Percentiles rank a stretch among this genome's conserved stretches.
Evolutionary conservation across 2,329 filamentous ascomycete species (phyloP).

Genomic region (Cylindrodendrum hubeiense): DNA sequence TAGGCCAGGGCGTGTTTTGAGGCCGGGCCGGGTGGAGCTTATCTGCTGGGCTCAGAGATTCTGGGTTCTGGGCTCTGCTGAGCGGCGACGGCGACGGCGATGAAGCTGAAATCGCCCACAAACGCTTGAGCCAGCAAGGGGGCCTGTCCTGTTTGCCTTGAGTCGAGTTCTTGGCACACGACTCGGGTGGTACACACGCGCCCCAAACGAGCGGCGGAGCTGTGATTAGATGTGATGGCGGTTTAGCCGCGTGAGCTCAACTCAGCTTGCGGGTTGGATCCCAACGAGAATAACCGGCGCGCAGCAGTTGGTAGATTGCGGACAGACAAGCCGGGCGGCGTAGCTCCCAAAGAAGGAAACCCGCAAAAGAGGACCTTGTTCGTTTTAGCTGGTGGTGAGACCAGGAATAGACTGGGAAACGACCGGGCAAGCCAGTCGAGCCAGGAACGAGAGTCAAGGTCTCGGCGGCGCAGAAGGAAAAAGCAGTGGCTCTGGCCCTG

Average conservation of each 20-base stretch:
- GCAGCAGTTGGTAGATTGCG: conserved; percentile 1
- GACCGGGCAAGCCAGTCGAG: neutral
- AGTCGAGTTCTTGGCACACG: neutral
- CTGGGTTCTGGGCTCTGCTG: conserved; percentile 8
- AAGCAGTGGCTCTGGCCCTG: conserved; percentile 32
- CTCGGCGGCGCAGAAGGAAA: neutral
- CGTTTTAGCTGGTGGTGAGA: conserved; percentile 1
- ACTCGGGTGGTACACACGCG: neutral
- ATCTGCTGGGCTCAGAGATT: conserved; percentile 3
- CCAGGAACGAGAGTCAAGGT: neutral
- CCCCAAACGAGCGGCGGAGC: neutral
- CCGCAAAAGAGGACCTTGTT: conserved; percentile 3
- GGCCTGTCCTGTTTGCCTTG: neutral
- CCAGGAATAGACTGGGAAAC: neutral
- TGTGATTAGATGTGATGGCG: conserved; percentile 9
- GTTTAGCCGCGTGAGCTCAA: conserved; percentile 17
- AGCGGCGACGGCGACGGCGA: conserved; percentile 1
- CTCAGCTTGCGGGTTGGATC: conserved; percentile 9
- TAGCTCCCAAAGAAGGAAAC: conserved; percentile 1
- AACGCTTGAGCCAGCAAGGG: neutral
- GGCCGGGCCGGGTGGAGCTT: conserved; percentile 11
- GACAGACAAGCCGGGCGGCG: neutral
- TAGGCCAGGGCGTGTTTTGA: conserved; percentile 26
- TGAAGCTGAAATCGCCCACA: neutral
- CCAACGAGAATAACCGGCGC: neutral